Conservation (phyloP, 805 yeast species). For the Saccharomycopsis synnaedendra region DNA sequence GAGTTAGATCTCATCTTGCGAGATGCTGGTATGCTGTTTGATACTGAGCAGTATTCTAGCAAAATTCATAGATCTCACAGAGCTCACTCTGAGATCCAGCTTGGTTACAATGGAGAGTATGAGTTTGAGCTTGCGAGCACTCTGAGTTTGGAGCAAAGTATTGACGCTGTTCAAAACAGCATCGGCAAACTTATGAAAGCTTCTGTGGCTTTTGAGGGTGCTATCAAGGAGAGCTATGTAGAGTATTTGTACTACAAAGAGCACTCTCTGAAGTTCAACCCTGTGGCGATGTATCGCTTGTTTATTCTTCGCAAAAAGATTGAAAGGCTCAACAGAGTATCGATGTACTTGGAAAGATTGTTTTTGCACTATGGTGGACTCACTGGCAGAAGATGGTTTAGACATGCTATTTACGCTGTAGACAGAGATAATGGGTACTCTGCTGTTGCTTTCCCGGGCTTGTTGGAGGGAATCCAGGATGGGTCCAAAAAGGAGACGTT, state of each 20-base stretch:
- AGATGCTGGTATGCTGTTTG: background rate
- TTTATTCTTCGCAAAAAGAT: conserved; percentile 10
- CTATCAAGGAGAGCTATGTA: background rate
- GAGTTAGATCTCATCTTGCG: background rate
- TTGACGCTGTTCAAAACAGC: background rate
- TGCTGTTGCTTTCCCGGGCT: conserved; percentile 46
- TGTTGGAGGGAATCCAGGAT: conserved; percentile 44
- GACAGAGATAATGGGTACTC: conserved; percentile 51
- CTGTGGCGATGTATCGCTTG: conserved; percentile 1
- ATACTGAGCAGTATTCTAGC: background rate
- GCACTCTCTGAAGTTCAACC: conserved; percentile 15
- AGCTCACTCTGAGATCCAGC: no score
- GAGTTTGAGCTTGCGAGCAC: background rate
- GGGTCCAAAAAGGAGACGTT: conserved; percentile 25
- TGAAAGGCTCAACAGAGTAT: conserved; percentile 26
- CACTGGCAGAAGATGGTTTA: conserved; percentile 42
- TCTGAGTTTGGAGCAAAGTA: background rate
- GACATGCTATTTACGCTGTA: conserved; percentile 47
- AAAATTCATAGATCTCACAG: no score
- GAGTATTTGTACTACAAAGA: conserved; percentile 7
- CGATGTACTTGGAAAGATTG: conserved; percentile 32
- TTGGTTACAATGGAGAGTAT: no score
- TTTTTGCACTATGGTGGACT: conserved; percentile 39
- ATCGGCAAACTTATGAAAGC: background rate
- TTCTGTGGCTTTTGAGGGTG: background rate